Conservation (phyloP, 495 filamentous ascomycete genomes). For the Aspergillus mulundensis region DNA sequence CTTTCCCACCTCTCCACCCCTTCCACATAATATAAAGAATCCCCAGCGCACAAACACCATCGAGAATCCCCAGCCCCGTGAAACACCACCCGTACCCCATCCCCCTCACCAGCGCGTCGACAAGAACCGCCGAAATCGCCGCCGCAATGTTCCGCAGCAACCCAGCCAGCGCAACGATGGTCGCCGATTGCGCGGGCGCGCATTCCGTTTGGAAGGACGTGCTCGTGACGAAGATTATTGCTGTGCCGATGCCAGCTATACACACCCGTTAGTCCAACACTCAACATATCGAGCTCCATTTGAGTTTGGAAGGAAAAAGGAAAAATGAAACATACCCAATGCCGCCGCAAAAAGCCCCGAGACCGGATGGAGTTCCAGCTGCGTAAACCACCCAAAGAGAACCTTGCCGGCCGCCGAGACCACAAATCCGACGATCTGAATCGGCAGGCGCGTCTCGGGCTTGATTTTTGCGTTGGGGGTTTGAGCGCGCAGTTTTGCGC, state of each 20-base stretch:
- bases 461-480: slow-evolving; percentile 7
- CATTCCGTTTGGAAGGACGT: slow-evolving; percentile 30
- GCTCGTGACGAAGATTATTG: slow-evolving; percentile 27
- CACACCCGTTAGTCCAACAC: no score
- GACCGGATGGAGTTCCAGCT: slow-evolving; percentile 19
- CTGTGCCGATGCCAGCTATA: slow-evolving; percentile 21
- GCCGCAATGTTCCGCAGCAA: slow-evolving; percentile 29
- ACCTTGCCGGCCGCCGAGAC: slow-evolving; percentile 19
- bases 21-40: slow-evolving; percentile 8
- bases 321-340: neutral
- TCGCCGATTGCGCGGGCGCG: slow-evolving; percentile 19
- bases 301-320: no score
- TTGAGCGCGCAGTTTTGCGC: slow-evolving; percentile 6
- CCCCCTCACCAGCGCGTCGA: slow-evolving; percentile 15
- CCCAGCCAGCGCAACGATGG: slow-evolving; percentile 24
- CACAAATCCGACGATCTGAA: slow-evolving; percentile 26
- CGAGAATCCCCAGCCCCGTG: slow-evolving; percentile 22
- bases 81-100: slow-evolving; percentile 32
- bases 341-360: neutral
- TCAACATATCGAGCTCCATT: no score
- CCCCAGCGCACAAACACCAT: slow-evolving; percentile 17
- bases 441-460: slow-evolving; percentile 23
- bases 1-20: slow-evolving; percentile 11
- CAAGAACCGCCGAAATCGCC: slow-evolving; percentile 27
- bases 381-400: slow-evolving; percentile 34